Base-by-base conservation (phyloP, 306 rosid genomes). In the Oxytropis ochrocephala region DNA sequence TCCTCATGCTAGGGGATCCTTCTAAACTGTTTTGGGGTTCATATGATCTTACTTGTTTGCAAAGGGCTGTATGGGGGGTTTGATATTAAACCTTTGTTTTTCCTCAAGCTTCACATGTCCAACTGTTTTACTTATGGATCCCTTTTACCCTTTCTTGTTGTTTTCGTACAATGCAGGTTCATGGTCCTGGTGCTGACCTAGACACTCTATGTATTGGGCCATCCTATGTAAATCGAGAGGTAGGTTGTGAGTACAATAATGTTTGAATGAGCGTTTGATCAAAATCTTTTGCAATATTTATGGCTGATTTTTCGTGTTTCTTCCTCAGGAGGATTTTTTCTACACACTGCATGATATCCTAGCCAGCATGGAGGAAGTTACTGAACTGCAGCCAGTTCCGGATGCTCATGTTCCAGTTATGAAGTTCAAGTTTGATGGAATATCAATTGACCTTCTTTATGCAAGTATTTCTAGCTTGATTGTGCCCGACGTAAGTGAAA, bases 401-500 rank as follows among this genome's bases (percentile, higher is more conserved):
- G 90, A 84, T 75, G 98, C 98, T 52, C 98, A 93, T 74, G 97
- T 93, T 21, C 98, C 98, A 24, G 97, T 93, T 43, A 88, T 93
- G 97, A 90, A 83, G 75, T 88, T 93, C 82, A 93, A 93, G 80
- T 88, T 88, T 78, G 88, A 78, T 65, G 95, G 97, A 66, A 87
- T 94, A 74, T 87, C 96, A 27, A 80, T 94, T 36, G 97, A 94
- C 73, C 96, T 94, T 58, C 88, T 94, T 38, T 94, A 90, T 81
- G 97, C 97, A 44, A 90, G 98, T 80, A 79, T 90, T 62, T 88
- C 98, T 62, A 39, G 64, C 46, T 80, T 90, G 82, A 85, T 94
- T 64, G 94, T 94, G 42, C 96, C 97, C 1, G 94, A 85, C 35
- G 98, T 93, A 78, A 86, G 96, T 74, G 56, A 5, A 11, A 11